A percentile compares a stretch with the other conserved stretches of the same genome.
Conservation (phyloP, 2,329 filamentous ascomycete genomes). For the Neoarthrinium moseri region DNA sequence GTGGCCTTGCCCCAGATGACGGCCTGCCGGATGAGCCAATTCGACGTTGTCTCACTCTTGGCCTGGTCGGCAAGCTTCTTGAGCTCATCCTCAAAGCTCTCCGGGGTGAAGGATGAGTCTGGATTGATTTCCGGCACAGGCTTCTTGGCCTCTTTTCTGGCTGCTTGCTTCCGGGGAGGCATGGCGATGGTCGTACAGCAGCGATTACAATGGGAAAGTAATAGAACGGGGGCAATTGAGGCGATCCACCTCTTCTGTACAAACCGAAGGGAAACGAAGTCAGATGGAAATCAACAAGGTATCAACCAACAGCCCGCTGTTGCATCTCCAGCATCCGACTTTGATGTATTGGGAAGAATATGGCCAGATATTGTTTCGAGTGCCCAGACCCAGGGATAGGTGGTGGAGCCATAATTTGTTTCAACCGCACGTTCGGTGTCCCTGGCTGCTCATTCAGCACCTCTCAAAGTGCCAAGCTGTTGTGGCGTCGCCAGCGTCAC, state of each 20-base stretch:
- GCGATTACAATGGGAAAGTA: background rate
- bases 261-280: background rate
- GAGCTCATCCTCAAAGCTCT: constrained; percentile 54
- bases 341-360: no score
- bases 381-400: background rate
- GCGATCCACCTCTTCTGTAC: background rate
- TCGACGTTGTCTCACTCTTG: constrained; percentile 29
- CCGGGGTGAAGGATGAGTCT: constrained; percentile 42
- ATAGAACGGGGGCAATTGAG: background rate
- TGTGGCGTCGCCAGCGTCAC: no score
- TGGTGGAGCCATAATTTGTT: constrained; percentile 12
- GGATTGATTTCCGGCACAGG: constrained; percentile 22
- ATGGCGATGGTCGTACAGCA: constrained; percentile 16
- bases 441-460: no score
- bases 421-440: no score
- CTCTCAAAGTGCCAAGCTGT: no score
- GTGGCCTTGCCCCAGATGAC: constrained; percentile 39
- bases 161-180: constrained; percentile 25
- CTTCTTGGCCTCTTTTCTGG: constrained; percentile 20
- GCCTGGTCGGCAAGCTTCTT: constrained; percentile 42
- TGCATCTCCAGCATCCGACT: constrained; percentile 15
- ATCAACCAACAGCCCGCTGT: constrained; percentile 30
- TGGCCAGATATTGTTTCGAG: constrained; percentile 13
- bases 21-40: constrained; percentile 34
- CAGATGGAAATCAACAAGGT: background rate